Conservation (phyloP, 2,329 filamentous ascomycete species). For the Xylariales sp. region DNA sequence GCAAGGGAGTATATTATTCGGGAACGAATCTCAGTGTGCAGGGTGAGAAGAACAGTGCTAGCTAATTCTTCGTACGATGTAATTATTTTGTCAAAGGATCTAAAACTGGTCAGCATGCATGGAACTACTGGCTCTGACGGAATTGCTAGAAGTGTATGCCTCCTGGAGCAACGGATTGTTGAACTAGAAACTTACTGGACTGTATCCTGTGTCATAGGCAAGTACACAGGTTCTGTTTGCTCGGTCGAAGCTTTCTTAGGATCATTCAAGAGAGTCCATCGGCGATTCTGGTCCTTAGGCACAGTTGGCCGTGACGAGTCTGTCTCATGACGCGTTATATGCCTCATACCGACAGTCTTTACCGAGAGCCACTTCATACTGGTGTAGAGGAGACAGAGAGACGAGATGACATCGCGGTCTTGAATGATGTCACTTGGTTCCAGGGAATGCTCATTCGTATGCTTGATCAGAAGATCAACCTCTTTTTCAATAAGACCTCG, state of each 20-base stretch:
- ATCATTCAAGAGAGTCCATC: constrained; percentile 79
- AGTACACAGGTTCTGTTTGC: constrained; percentile 61
- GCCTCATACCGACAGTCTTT: constrained; percentile 75
- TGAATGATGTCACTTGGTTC: constrained; percentile 80
- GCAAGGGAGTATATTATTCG: constrained; percentile 77
- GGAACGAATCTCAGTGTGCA: constrained; percentile 85
- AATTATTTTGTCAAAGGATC: constrained; percentile 82
- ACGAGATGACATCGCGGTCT: constrained; percentile 80
- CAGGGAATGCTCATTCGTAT: constrained; percentile 57
- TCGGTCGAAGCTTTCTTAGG: constrained; percentile 55
- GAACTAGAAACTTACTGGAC: constrained; percentile 56
- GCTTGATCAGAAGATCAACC: constrained; percentile 50
- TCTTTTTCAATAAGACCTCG: constrained; percentile 60
- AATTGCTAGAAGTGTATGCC: not conserved
- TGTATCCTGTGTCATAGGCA: constrained; percentile 84
- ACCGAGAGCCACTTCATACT: constrained; percentile 97
- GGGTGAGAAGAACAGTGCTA: constrained; percentile 71
- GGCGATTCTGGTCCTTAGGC: constrained; percentile 57
- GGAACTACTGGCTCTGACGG: too few relatives aligned
- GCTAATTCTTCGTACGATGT: constrained; percentile 79
- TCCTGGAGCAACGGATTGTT: not conserved
- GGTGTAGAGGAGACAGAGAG: constrained; percentile 84
- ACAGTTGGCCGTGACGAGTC: constrained; percentile 57
- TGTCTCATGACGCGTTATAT: constrained; percentile 71
- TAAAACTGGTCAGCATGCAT: too few relatives aligned